phyloP scores from a whole-genome alignment of 257 asterid genomes.

The Cinchona pubescens region DNA sequence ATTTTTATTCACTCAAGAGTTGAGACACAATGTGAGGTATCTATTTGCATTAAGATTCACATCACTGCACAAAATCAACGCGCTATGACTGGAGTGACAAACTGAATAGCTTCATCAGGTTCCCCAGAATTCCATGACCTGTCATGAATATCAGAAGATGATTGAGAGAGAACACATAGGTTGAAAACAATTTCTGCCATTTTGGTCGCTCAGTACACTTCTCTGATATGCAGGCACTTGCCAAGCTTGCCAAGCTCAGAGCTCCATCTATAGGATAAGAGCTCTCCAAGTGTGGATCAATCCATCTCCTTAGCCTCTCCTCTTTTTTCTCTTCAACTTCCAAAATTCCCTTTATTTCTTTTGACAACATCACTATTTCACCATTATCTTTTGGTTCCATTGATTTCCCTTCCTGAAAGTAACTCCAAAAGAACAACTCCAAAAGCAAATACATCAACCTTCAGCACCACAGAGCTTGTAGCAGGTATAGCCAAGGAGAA shows the following conservation, averaged over 20 bases:
- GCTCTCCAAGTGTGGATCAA: slow-evolving; percentile 47
- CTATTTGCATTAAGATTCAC: not conserved
- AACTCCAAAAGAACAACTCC: slow-evolving; percentile 69
- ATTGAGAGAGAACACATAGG: slow-evolving; percentile 51
- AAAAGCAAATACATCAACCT: slow-evolving; percentile 64
- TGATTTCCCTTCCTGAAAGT: slow-evolving; percentile 57
- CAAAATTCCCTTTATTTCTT: slow-evolving; percentile 52
- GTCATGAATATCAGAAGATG: slow-evolving; percentile 46
- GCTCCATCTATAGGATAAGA: slow-evolving; percentile 58
- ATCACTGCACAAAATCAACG: slow-evolving; percentile 23
- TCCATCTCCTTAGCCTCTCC: slow-evolving; percentile 61
- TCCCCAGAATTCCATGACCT: slow-evolving; percentile 43
- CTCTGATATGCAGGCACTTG: slow-evolving; percentile 63
- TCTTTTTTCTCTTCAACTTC: slow-evolving; percentile 46
- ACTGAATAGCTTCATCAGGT: slow-evolving; percentile 43
- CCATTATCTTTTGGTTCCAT: slow-evolving; percentile 52
- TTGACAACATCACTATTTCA: slow-evolving; percentile 51
- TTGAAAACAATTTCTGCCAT: slow-evolving; percentile 67
- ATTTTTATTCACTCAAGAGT: not conserved
- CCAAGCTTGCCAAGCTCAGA: slow-evolving; percentile 60
- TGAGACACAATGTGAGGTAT: not conserved
- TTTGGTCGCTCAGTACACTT: slow-evolving; percentile 55
- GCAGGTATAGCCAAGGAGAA: slow-evolving; percentile 56
- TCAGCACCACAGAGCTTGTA: slow-evolving; percentile 39
- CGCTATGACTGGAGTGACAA: slow-evolving; percentile 45